A percentile compares a stretch with the other conserved stretches of the same genome.
phyloP scores from a whole-genome alignment of 1,284 basidiomycete genomes.

The Hemileia vastatrix region DNA sequence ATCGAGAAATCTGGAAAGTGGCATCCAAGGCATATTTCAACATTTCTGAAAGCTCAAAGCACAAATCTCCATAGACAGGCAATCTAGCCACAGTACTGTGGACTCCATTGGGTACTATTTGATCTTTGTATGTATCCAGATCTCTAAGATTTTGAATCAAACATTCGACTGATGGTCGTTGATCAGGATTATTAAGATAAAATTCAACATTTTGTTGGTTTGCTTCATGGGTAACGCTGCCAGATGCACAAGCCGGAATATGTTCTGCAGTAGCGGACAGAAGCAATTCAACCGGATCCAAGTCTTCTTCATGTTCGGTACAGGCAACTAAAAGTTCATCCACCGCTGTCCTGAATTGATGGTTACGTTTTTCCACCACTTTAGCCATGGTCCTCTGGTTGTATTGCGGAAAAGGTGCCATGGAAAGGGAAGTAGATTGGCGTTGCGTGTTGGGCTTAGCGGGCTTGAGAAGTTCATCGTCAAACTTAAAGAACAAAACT shows the following conservation, averaged over 20 bases:
- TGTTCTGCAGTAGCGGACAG: slow-evolving; percentile 59
- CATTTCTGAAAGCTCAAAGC: slow-evolving; percentile 53
- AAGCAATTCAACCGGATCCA: slow-evolving; percentile 58
- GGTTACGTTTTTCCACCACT: slow-evolving; percentile 62
- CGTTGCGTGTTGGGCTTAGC: slow-evolving; percentile 25
- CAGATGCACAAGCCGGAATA: slow-evolving; percentile 53
- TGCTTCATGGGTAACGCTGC: slow-evolving; percentile 22
- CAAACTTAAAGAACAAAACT: slow-evolving; percentile 46
- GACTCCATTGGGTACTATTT: slow-evolving; percentile 50
- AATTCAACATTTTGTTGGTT: slow-evolving; percentile 45
- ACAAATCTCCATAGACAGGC: slow-evolving; percentile 49
- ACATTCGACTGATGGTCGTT: slow-evolving; percentile 54
- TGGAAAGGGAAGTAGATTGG: not conserved
- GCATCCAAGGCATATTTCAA: slow-evolving; percentile 55
- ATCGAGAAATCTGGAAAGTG: slow-evolving; percentile 57
- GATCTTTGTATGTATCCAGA: slow-evolving; percentile 58
- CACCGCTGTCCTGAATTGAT: slow-evolving; percentile 58
- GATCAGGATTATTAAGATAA: slow-evolving; percentile 49
- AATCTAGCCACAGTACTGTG: not conserved
- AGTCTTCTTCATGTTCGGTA: slow-evolving; percentile 42
- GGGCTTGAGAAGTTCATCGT: slow-evolving; percentile 45
- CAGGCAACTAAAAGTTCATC: slow-evolving; percentile 62
- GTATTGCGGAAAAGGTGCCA: slow-evolving; percentile 2
- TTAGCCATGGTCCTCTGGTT: slow-evolving; percentile 52
- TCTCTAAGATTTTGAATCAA: slow-evolving; percentile 55